phyloP scores from a whole-genome alignment of 371 early-diverging fungal species.

The Zychaea mexicana region DNA sequence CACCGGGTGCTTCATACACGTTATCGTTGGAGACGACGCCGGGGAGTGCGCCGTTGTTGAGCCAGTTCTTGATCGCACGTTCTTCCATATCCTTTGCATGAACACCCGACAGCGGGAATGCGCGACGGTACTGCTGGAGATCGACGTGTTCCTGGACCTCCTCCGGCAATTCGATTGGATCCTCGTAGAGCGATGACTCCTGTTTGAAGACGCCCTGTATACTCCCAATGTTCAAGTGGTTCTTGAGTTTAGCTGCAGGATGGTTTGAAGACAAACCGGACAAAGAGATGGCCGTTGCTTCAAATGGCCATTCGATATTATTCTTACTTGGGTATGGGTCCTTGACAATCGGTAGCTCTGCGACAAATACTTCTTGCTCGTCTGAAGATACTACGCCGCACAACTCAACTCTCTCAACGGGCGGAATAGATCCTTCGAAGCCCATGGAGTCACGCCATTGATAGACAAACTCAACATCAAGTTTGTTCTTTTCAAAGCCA shows the following conservation, averaged over 20 bases:
- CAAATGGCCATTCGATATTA: background rate
- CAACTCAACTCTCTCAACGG: background rate
- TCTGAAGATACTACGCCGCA: background rate
- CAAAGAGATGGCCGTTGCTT: background rate
- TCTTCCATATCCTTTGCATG: background rate
- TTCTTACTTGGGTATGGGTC: background rate
- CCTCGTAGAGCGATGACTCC: slow-evolving; percentile 3
- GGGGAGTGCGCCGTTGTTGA: background rate
- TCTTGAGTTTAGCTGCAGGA: background rate
- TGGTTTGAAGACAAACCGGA: background rate
- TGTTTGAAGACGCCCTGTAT: no score
- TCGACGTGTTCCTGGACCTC: background rate
- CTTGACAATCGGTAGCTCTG: background rate
- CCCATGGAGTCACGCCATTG: background rate
- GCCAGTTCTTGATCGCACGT: slow-evolving; percentile 4
- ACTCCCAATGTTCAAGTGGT: background rate
- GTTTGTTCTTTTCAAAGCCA: background rate
- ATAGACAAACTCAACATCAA: background rate
- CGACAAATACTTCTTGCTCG: background rate
- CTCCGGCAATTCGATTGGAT: background rate
- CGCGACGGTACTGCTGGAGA: background rate
- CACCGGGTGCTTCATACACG: background rate
- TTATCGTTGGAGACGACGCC: background rate
- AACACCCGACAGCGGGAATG: background rate
- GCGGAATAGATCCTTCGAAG: background rate